Evolutionary conservation across 2,329 filamentous ascomycete genomes (phyloP), one percentile per base, ranked within the genome.

Genomic region (Aureobasidium lini): DNA sequence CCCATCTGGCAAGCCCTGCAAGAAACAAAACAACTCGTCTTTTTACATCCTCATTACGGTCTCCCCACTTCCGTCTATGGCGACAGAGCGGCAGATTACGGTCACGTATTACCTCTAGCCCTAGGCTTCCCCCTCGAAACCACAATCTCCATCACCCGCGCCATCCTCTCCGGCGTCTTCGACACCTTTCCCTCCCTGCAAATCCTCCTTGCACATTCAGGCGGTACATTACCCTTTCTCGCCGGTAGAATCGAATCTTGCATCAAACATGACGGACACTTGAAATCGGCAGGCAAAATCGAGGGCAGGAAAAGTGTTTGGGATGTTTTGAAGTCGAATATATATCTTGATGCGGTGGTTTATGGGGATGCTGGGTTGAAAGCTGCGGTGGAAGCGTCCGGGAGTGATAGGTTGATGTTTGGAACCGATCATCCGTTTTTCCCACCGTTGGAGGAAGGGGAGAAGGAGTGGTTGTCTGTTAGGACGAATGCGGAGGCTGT

Each of bases 71-170:
- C 84, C 8, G 89, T 95, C 3, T 96, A 89, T 75, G 92, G 92
- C 0, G 83, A 88, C 0, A 78, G 87, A 7, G 83, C 82, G 0
- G 77, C 76, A 23, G 79, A 82, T 34, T 96, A 95, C 69, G 92
- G 92, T 0, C 92, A 96, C 70, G 90, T 96, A 0, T 79, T 96
- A 2, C 89, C 91, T 0, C 77, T 96, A 0, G 89, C 90, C 0
- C 76, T 96, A 3, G 92, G 92, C 0, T 96, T 96, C 70, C 91
- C 92, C 0, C 83, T 96, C 65, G 92, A 96, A 74, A 96, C 92
- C 0, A 96, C 92, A 1, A 93, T 96, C 66, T 90, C 91, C 0
- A 86, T 96, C 2, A 84, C 89, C 4, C 80, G 92, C 48, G 95
- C 96, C 90, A 85, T 90, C 57, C 77, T 96, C n/a, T 83, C 87